phyloP scores from a whole-genome alignment of 805 yeast species.

The Saccharomyces paradoxus region DNA sequence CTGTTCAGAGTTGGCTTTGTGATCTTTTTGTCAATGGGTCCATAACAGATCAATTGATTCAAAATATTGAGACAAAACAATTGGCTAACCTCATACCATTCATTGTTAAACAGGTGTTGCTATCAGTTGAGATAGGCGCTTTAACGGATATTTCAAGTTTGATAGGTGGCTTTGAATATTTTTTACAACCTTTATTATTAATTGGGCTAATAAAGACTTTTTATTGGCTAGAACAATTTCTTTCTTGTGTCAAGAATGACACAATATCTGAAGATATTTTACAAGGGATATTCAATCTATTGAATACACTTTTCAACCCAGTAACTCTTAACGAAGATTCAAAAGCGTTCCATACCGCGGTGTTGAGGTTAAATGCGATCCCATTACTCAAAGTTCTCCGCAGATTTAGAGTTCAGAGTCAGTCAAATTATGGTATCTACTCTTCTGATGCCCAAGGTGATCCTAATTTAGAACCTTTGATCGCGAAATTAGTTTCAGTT shows the following conservation, averaged over 20 bases:
- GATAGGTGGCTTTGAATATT: slow-evolving; percentile 76
- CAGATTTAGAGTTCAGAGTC: slow-evolving; percentile 17
- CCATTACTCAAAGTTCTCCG: slow-evolving; percentile 20
- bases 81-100: slow-evolving; percentile 62
- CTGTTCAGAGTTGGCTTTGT: slow-evolving; percentile 63
- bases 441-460: slow-evolving; percentile 26
- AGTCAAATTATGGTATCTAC: slow-evolving; percentile 25
- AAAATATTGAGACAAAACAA: slow-evolving; percentile 57
- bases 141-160: slow-evolving; percentile 52
- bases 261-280: slow-evolving; percentile 21
- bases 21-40: slow-evolving; percentile 81
- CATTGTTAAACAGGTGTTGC: slow-evolving; percentile 63
- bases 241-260: slow-evolving; percentile 28
- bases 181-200: slow-evolving; percentile 70
- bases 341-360: slow-evolving; percentile 35
- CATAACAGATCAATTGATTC: slow-evolving; percentile 73
- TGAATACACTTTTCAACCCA: slow-evolving; percentile 38
- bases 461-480: slow-evolving; percentile 21
- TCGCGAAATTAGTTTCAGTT: slow-evolving; percentile 15
- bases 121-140: slow-evolving; percentile 45
- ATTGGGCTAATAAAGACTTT: slow-evolving; percentile 47
- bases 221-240: slow-evolving; percentile 40
- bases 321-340: slow-evolving; percentile 40
- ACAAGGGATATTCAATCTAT: slow-evolving; percentile 32
- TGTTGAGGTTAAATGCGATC: slow-evolving; percentile 28